Evolutionary conservation across 306 rosid species (phyloP).

Genomic region (Prunus fruticosa): DNA sequence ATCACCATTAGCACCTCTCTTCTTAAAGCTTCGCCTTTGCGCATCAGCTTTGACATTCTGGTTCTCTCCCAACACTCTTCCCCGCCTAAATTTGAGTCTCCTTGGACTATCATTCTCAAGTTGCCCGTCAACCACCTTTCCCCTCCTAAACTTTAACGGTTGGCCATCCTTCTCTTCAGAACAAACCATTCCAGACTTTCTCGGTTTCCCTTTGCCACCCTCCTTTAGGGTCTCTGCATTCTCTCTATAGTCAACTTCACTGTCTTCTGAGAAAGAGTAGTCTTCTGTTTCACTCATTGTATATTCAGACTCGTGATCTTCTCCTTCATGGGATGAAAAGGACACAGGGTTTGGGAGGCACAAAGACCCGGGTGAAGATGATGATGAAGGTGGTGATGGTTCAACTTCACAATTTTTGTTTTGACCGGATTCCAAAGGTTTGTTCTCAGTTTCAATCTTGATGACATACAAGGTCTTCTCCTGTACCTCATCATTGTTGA

Average conservation of each 20-base stretch:
- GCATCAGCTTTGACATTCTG: slow-evolving; percentile 18
- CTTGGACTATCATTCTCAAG: slow-evolving; percentile 47
- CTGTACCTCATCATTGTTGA: slow-evolving; percentile 33
- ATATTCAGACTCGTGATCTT: slow-evolving; percentile 53
- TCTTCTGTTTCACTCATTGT: slow-evolving; percentile 52
- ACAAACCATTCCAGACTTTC: slow-evolving; percentile 30
- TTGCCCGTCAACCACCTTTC: slow-evolving; percentile 52
- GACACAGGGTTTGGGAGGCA: slow-evolving; percentile 18
- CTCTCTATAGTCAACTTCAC: slow-evolving; percentile 37
- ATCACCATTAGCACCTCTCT: slow-evolving; percentile 32
- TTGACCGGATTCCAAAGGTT: slow-evolving; percentile 41
- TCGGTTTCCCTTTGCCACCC: slow-evolving; percentile 29
- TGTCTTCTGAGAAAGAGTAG: slow-evolving; percentile 36
- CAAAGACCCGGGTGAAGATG: slow-evolving; percentile 32
- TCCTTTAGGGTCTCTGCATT: slow-evolving; percentile 28
- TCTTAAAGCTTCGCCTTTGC: slow-evolving; percentile 49
- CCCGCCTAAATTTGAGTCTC: slow-evolving; percentile 71
- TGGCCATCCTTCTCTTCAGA: slow-evolving; percentile 42
- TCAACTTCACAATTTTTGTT: slow-evolving; percentile 30
- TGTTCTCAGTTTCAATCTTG: slow-evolving; percentile 52
- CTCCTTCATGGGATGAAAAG: slow-evolving; percentile 14
- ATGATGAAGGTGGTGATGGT: slow-evolving; percentile 21
- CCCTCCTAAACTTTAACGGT: slow-evolving; percentile 59
- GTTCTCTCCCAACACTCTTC: slow-evolving; percentile 40
- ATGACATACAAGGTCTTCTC: slow-evolving; percentile 79